Conservation (phyloP, 2,329 filamentous ascomycete genomes). For the Alternaria sp. region DNA sequence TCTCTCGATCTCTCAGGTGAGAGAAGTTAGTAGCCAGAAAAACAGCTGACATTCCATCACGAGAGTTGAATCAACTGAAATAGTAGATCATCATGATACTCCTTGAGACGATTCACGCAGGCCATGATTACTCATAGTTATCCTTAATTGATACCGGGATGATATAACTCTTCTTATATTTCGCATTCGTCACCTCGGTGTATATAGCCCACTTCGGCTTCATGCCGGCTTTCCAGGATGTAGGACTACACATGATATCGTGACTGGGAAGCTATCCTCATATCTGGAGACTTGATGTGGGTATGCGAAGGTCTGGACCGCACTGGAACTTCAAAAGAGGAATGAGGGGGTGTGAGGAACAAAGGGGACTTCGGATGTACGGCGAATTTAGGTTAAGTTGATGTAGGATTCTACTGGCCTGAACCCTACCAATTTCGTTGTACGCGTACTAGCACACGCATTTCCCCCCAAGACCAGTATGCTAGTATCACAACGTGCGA, state of each 20-base stretch:
- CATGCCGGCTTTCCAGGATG: constrained; percentile 4
- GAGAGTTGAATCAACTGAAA: background rate
- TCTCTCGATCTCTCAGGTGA: background rate
- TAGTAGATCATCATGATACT: background rate
- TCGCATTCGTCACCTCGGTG: background rate
- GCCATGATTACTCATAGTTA: background rate
- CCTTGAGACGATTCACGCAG: background rate
- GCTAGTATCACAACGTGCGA: background rate
- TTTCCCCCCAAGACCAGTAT: background rate
- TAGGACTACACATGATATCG: background rate
- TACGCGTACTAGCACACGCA: background rate
- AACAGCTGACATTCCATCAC: background rate
- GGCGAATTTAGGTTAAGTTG: background rate
- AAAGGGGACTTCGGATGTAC: background rate
- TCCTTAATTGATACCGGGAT: background rate
- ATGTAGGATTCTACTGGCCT: constrained; percentile 1
- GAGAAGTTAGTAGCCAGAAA: constrained; percentile 8
- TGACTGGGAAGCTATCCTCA: background rate
- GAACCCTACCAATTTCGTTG: background rate
- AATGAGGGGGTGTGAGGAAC: background rate
- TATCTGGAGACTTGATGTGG: background rate
- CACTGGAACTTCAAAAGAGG: background rate
- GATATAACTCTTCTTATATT: background rate
- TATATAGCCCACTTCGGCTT: constrained; percentile 1
- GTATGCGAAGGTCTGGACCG: constrained; percentile 8